Base-by-base conservation (phyloP, 2,329 filamentous ascomycete genomes). In the Botrytis squamosa region DNA sequence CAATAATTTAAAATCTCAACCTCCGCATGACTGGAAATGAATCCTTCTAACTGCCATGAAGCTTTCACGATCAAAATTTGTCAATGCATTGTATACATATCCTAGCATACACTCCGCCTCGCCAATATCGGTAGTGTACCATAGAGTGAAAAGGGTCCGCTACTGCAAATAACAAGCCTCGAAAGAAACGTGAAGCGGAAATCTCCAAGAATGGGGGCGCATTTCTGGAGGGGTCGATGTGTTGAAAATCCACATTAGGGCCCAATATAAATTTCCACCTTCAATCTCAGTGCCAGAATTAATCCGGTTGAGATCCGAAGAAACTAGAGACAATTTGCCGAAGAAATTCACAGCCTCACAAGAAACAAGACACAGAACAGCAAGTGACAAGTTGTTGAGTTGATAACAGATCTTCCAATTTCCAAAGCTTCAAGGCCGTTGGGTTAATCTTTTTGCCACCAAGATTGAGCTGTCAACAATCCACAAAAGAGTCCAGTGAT, bases 121-220 rank as follows among this genome's bases (percentile, higher is more conserved):
- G 25, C 46, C 66, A 42, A 42, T 57, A 66, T 29, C 20, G 5
- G 42, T 38, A 49, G 38, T 57, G 38, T 55, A 68, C 49, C 66
- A 66, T 20, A 57, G n/a, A 57, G n/a, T 33, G 49, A 57, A 57
- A 69, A 42, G 66, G 66, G n/a, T 42, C 49, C 38, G 52, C 66
- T 42, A 69, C 66, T 68, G 65, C 65, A 68, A 29, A 68, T 38
- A 68, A 68, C 65, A 57, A 55, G 46, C 65, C 52, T 55, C 36
- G 22, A 20, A 20, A 40, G 49, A 57, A 57, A 42, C 66, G 38
- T 40, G 18, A 44, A 69, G 49, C 66, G 66, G 66, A 57, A 69
- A 33, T 59, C 18, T 57, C 38, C 66, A 57, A 67, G 38, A 55
- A 67, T 67, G 65, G 64, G 64, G 65, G 65, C 44, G 33, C 36